Evolutionary conservation across 495 filamentous ascomycete species (phyloP).

Genomic region (Podospora bellae-mahoneyi): DNA sequence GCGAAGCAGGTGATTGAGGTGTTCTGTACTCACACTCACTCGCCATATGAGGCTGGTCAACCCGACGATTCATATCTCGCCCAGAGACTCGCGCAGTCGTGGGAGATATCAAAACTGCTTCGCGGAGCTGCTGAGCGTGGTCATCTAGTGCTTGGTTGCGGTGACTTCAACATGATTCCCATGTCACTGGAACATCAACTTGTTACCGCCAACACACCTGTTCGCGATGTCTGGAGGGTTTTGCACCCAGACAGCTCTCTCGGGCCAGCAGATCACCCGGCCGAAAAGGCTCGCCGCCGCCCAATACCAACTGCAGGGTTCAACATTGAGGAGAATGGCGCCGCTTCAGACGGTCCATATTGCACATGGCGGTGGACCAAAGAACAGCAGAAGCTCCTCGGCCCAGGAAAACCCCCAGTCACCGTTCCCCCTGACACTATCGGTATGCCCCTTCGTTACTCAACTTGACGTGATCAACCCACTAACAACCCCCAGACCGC

Average conservation of each 20-base stretch:
- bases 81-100: slow-evolving; percentile 91
- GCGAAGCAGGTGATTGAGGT: slow-evolving; percentile 75
- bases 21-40: slow-evolving; percentile 87
- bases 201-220: slow-evolving; percentile 72
- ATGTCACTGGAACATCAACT: slow-evolving; percentile 81
- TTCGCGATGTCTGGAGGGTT: slow-evolving; percentile 76
- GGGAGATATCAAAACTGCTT: slow-evolving; percentile 92
- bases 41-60: slow-evolving; percentile 74
- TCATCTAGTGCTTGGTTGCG: slow-evolving; percentile 77
- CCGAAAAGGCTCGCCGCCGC: slow-evolving; percentile 55
- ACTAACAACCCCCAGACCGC: slow-evolving; percentile 48
- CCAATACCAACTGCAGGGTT: slow-evolving; percentile 65
- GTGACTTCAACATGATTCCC: slow-evolving; percentile 95
- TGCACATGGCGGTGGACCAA: slow-evolving; percentile 95
- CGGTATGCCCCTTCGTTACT: slow-evolving; percentile 11
- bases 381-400: slow-evolving; percentile 55
- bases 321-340: slow-evolving; percentile 76
- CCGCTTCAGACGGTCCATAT: slow-evolving; percentile 77
- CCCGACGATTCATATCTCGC: slow-evolving; percentile 80
- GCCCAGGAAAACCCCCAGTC: slow-evolving; percentile 39
- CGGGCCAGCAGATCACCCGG: slow-evolving; percentile 60
- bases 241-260: slow-evolving; percentile 77
- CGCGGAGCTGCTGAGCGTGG: slow-evolving; percentile 80
- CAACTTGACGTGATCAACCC: not conserved
- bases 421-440: slow-evolving; percentile 54